These are phyloP conservation scores for Tulasnella sp. DNA, from an alignment of 768 basidiomycete species.

Conservation along the genomic window DNA sequence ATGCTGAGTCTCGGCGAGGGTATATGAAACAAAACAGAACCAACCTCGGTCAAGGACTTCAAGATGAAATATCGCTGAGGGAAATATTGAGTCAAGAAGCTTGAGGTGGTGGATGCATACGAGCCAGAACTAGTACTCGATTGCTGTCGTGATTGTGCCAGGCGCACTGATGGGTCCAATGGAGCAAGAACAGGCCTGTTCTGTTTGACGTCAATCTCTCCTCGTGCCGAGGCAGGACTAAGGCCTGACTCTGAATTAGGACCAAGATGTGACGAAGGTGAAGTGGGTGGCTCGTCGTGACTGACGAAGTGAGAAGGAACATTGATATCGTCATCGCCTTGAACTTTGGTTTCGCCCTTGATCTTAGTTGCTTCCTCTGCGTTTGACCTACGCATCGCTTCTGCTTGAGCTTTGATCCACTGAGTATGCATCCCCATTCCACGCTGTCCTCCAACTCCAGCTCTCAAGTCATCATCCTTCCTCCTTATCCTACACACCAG, in stretches of 20 bases:
- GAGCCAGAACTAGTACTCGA: slow-evolving; percentile 55
- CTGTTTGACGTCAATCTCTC: not conserved
- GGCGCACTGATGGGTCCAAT: too few species aligned
- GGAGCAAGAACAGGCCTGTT: not conserved
- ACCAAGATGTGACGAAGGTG: slow-evolving; percentile 17
- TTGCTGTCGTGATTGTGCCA: slow-evolving; percentile 20
- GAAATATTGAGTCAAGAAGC: slow-evolving; percentile 60
- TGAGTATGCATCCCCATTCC: slow-evolving; percentile 69
- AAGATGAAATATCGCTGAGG: slow-evolving; percentile 87
- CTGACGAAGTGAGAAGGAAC: slow-evolving; percentile 2
- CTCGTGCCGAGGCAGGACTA: slow-evolving; percentile 12
- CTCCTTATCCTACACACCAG: slow-evolving; percentile 74
- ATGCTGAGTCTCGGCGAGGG: not conserved
- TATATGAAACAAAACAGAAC: slow-evolving; percentile 18
- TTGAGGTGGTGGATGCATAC: slow-evolving; percentile 71
- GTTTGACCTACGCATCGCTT: slow-evolving; percentile 27
- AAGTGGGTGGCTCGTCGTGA: slow-evolving; percentile 17
- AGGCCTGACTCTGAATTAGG: slow-evolving; percentile 18
- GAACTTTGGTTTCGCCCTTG: not conserved
- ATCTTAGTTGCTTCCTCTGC: slow-evolving; percentile 20
- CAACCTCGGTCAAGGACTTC: slow-evolving; percentile 70
- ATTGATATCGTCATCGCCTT: slow-evolving; percentile 3
- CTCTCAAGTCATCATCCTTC: slow-evolving; percentile 71
- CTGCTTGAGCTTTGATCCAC: slow-evolving; percentile 55
- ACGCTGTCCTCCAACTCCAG: slow-evolving; percentile 85